These are phyloP conservation scores for Pichia cephalocereana DNA, from an alignment of 805 yeast genomes.

Conservation along the genomic window DNA sequence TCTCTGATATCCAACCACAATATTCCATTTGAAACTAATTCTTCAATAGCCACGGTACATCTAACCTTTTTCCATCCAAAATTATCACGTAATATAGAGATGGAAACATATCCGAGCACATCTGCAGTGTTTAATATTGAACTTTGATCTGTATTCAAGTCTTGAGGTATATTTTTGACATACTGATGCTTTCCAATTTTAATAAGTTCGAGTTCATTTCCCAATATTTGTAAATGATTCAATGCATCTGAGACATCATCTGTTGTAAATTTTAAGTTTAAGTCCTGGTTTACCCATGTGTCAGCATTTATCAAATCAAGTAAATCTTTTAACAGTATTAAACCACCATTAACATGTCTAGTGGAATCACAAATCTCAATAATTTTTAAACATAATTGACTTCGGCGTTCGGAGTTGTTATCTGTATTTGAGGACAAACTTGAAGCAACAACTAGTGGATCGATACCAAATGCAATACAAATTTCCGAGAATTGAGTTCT, in stretches of 20 bases:
- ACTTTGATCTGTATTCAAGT: conserved; percentile 59
- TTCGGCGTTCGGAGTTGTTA: conserved; percentile 42
- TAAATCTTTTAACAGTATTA: conserved; percentile 54
- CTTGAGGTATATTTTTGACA: conserved; percentile 54
- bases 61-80: conserved; percentile 63
- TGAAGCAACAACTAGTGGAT: conserved; percentile 47
- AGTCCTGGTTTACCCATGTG: conserved; percentile 17
- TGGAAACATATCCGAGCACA: conserved; percentile 65
- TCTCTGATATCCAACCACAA: conserved; percentile 68
- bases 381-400: conserved; percentile 62
- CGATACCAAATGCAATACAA: conserved; percentile 76
- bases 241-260: conserved; percentile 53
- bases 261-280: conserved; percentile 27
- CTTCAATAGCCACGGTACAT: conserved; percentile 55
- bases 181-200: conserved; percentile 49
- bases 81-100: conserved; percentile 58
- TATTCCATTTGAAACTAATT: conserved; percentile 73
- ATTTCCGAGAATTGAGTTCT: conserved; percentile 65
- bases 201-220: conserved; percentile 62
- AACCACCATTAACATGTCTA: conserved; percentile 71
- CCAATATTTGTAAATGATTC: conserved; percentile 43
- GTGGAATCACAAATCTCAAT: conserved; percentile 71
- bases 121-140: conserved; percentile 67
- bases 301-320: conserved; percentile 23
- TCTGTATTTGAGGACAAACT: conserved; percentile 12